Evolutionary conservation across 257 asterid genomes (phyloP).

Genomic region (Solanum neorickii): DNA sequence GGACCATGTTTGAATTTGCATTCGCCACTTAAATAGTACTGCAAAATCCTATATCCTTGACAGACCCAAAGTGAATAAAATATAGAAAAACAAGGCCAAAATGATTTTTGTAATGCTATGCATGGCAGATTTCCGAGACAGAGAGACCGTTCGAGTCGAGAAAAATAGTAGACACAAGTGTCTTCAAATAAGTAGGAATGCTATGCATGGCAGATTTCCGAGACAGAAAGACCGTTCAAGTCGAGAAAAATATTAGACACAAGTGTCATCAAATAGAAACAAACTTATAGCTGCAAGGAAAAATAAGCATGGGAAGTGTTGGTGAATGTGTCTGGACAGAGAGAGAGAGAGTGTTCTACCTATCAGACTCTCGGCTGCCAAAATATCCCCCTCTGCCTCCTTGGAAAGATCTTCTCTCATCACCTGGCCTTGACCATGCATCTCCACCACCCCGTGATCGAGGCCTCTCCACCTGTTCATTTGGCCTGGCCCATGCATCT

Average conservation of each 20-base stretch:
- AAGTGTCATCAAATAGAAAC: not conserved
- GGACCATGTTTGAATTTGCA: not conserved
- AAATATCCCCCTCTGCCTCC: constrained; percentile 83
- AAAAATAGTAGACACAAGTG: not conserved
- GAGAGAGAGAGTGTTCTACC: constrained; percentile 30
- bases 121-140: not conserved
- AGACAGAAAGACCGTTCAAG: not conserved
- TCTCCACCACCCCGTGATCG: constrained; percentile 3
- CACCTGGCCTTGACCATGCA: constrained; percentile 24
- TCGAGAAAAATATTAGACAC: not conserved
- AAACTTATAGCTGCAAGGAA: not conserved
- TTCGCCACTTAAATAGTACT: not conserved
- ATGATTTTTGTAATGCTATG: not conserved
- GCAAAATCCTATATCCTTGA: not conserved
- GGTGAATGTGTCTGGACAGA: not conserved
- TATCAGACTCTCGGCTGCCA: constrained; percentile 60
- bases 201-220: not conserved
- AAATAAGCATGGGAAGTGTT: not conserved
- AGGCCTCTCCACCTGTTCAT: not conserved
- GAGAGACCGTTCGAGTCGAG: not conserved
- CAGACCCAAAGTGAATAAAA: not conserved
- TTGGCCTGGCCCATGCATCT: constrained; percentile 1
- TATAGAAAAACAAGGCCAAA: not conserved
- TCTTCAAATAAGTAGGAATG: no score
- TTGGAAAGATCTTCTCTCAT: constrained; percentile 58